Evolutionary conservation across 2,329 filamentous ascomycete genomes (phyloP), one percentile per base, ranked within the genome.

Genomic region (Grosmannia huntii): DNA sequence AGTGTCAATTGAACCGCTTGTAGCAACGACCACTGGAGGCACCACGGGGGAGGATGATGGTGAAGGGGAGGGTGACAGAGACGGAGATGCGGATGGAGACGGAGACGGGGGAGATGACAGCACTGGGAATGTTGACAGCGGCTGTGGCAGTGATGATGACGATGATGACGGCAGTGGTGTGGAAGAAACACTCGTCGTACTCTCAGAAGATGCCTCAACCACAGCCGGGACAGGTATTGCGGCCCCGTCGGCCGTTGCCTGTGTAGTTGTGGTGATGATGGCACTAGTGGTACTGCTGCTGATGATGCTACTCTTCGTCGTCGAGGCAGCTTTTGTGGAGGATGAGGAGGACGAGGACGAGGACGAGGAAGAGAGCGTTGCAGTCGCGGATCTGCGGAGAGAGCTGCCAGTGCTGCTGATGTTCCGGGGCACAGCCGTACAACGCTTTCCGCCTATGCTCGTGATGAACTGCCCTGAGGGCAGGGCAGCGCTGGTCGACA

Each of bases 371-470:
- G 33, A 25, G 9, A 36, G 11, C 50, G 58, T 62, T 9, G 53
- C 52, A n/a, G 50, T 57, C n/a, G 60, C 51, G 25, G 59, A 61
- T 62, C 58, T 7, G 62, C 36, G 12, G 36, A 16, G 16, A 14
- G 14, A 14, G 36, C 36, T 38, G 36, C 36, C 12, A 14, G 36
- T 53, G 57, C 51, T 53, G 53, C 63, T 60, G 46, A 60, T 60
- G 27, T 58, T 62, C 64, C 67, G 76, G 53, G 77, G 78, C 62
- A 81, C 70, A 60, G 75, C 78, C 64, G 79, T 82, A 70, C 80
- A 81, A 68, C 73, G 73, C 66, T 73, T 76, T 56, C 76, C 77
- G 59, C 73, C 68, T 57, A 80, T 70, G 54, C 68, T 75, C 57
- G 77, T 81, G 59, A 78, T 72, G 60, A 76, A 75, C 60, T 74